Conservation (phyloP, 2,329 filamentous ascomycete genomes). For the Phyllachora maydis region DNA sequence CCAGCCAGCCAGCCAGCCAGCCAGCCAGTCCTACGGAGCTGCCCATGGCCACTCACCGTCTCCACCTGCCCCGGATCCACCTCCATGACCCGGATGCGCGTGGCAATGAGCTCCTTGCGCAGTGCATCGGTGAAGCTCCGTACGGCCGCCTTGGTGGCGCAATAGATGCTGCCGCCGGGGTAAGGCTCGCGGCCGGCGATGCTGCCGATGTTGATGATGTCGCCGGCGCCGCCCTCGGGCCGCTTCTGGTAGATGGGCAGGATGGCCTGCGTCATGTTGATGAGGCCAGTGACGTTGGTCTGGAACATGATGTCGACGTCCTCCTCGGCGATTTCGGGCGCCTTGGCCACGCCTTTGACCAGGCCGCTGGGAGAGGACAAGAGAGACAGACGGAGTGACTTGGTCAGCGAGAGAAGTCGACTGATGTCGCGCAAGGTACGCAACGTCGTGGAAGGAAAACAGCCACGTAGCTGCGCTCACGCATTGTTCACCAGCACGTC, state of each 20-base stretch:
- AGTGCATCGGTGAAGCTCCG: constrained; percentile 67
- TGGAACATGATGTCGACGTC: constrained; percentile 78
- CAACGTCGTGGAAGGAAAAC: background rate
- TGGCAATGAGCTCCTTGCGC: constrained; percentile 64
- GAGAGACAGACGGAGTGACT: too few relatives aligned
- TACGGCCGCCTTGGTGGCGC: constrained; percentile 78
- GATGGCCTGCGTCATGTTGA: constrained; percentile 90
- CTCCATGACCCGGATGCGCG: constrained; percentile 65
- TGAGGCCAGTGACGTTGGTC: constrained; percentile 86
- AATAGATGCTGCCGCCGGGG: constrained; percentile 75
- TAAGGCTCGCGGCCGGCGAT: constrained; percentile 85
- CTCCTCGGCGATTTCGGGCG: constrained; percentile 60
- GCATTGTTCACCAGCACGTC: constrained; percentile 92
- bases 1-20: too few relatives aligned
- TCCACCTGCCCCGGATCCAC: constrained; percentile 87
- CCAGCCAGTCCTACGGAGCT: too few relatives aligned
- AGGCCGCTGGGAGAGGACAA: constrained; percentile 38
- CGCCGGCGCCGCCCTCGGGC: constrained; percentile 57
- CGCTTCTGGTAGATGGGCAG: constrained; percentile 63
- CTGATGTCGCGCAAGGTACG: constrained; percentile 1
- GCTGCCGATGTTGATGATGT: constrained; percentile 88
- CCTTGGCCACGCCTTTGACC: constrained; percentile 71
- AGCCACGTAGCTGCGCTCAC: too few relatives aligned
- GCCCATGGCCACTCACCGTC: constrained; percentile 42
- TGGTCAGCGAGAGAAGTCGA: too few relatives aligned